Conservation (phyloP, 129 eudicot species). For the Helichrysum umbraculigerum region DNA sequence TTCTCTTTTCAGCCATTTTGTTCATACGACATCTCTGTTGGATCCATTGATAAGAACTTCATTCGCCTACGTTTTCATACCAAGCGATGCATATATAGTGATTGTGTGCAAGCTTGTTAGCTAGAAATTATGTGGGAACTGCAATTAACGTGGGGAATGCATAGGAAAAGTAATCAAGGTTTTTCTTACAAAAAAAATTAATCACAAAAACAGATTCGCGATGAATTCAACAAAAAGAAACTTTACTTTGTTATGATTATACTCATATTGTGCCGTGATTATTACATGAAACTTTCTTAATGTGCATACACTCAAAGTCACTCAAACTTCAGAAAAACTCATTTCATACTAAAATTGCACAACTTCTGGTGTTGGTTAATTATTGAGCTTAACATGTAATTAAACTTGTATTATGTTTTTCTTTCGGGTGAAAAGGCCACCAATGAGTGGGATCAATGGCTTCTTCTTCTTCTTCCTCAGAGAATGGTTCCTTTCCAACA, state of each 20-base stretch:
- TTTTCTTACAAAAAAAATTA: no score
- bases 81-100: no score
- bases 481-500: constrained; percentile 67
- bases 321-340: constrained; percentile 2
- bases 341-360: constrained; percentile 15
- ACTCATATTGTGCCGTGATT: neutral
- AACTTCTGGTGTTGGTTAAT: neutral
- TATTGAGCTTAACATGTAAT: constrained; percentile 16
- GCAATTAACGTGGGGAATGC: no score
- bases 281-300: constrained; percentile 13
- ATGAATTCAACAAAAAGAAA: no score
- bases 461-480: constrained; percentile 75
- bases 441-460: constrained; percentile 60
- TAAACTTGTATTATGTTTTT: constrained; percentile 42
- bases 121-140: no score
- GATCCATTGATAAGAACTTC: no score
- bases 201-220: no score
- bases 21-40: no score
- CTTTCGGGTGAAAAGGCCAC: constrained; percentile 67
- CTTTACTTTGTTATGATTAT: neutral
- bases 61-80: no score
- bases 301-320: constrained; percentile 5
- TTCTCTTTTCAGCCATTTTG: no score
- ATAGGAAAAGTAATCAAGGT: no score
- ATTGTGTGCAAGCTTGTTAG: no score